Base-by-base conservation (phyloP, 1,139 yeast genomes). In the Scheffersomyces segobiensis region DNA sequence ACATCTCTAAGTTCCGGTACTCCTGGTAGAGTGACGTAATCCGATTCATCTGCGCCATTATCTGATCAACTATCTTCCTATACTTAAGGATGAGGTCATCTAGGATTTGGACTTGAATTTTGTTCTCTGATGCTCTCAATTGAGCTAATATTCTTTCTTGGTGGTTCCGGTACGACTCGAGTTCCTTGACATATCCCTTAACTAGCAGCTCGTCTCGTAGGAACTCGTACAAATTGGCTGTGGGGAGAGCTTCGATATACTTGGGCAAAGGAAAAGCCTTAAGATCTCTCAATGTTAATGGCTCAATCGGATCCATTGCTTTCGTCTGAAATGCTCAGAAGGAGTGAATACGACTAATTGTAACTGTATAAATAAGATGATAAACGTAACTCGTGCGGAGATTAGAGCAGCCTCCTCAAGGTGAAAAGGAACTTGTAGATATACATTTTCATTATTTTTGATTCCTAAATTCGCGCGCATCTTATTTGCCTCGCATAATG, bases 1-100 rank as follows among this genome's bases (percentile, higher is more conserved):
- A 67, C 7, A 78, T 73, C 61, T 80, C 83, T 50, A 76, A 64
- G 59, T 71, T 69, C 46, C 71, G 63, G 64, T 78, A 80, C 60
- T 78, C 78, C 26, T 68, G 69, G 63, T 75, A 74, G 3, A 71
- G 61, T 12, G 62, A 57, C 46, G 71, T 71, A n/a, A 79, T 65
- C 10, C 68, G 62, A 12, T 60, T 60, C 20, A 76, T 63, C 57
- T 74, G 74, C 32, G 64, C 66, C 52, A 65, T 66, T 20, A 80
- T 80, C 26, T 63, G 65, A 1, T 56, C 57, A 6, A 73, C 60
- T n/a, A 71, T 61, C 5, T 54, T 56, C 22, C 66, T 63, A 62
- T 80, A 80, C 6, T 76, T 68, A 6, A 63, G 64, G 10, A 78
- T 66, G 21, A 77, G 60, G 12, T 56, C 50, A 48, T 48, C n/a